These are phyloP conservation scores for Stagonosporopsis cucurbitacearum DNA, from an alignment of 2,329 filamentous ascomycete species.

Conservation along the genomic window DNA sequence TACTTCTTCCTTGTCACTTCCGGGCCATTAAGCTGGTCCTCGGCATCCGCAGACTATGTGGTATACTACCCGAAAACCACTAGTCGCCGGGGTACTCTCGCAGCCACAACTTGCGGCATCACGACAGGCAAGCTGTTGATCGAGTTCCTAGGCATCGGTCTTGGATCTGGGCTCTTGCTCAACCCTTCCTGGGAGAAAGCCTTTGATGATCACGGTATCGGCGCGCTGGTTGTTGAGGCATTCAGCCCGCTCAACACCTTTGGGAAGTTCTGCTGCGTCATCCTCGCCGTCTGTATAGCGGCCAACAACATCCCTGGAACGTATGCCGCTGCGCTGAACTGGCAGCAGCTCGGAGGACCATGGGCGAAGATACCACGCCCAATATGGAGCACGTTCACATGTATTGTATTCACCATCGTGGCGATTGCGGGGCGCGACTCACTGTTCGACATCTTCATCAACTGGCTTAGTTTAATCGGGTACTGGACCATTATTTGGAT, in stretches of 20 bases:
- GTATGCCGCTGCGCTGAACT: constrained; percentile 68
- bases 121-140: constrained; percentile 63
- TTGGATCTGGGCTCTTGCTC: constrained; percentile 62
- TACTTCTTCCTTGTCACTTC: constrained; percentile 73
- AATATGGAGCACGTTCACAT: constrained; percentile 65
- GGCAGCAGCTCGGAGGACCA: constrained; percentile 67
- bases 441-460: constrained; percentile 68
- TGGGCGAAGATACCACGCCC: constrained; percentile 70
- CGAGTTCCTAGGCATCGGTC: constrained; percentile 66
- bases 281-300: constrained; percentile 70
- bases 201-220: constrained; percentile 60
- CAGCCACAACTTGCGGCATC: constrained; percentile 62
- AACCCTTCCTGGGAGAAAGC: constrained; percentile 62
- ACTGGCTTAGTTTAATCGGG: constrained; percentile 56
- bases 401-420: constrained; percentile 65
- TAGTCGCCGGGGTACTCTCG: constrained; percentile 60
- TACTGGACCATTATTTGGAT: constrained; percentile 38
- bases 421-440: constrained; percentile 68
- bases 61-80: constrained; percentile 66
- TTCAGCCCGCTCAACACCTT: constrained; percentile 67
- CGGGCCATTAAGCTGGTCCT: constrained; percentile 66
- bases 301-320: constrained; percentile 75
- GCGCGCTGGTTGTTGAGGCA: constrained; percentile 67
- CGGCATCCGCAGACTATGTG: constrained; percentile 68
- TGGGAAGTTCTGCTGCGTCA: constrained; percentile 72